Evolutionary conservation across 1,284 basidiomycete species (phyloP), one percentile per base, ranked within the genome.

Genomic region (Schizopora paradoxa): DNA sequence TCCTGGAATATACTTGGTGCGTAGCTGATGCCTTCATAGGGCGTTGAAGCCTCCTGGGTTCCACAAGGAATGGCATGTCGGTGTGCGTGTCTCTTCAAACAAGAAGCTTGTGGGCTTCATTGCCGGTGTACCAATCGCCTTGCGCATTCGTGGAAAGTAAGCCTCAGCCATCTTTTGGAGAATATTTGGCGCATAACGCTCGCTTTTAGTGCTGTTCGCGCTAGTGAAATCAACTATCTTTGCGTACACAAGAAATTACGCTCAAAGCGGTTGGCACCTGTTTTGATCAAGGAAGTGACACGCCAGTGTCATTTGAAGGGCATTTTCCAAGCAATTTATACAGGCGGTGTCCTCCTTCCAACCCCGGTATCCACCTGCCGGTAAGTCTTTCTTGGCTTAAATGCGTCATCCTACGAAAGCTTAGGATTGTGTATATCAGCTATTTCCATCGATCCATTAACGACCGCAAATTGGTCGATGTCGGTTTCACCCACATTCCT

Each of bases 81-180:
- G 94, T 34, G 93, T 99, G 6, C 83, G 95, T 14, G 94, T 98
- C 5, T 76, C 79, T 22, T 83, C 88, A 18, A 91, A 86, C 56
- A 82, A 87, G 66, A 97, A 95, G 65, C 76, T 99, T 1, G 90
- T 99, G n/a, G 96, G 89, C 0, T 99, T 99, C 65, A 98, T 99
- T 57, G 87, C 91, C n/a, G 96, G 91, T 33, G 84, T 99, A 36
- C 93, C 94, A 5, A 73, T 96, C 51, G 79, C 77, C 7, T 65
- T 96, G 8, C 82, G 86, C 19, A 84, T 93, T 6, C 82, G 92
- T 38, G 67, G 74, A 51, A 81, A 84, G 93, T 94, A 56, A 62
- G 84, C 66, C 6, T 19, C 37, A 13, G 16, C 23, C 11, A 16
- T 32, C n/a, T 40, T 36, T 19, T 35, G 28, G 34, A 43, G 19